A percentile compares a stretch with the other conserved stretches of the same genome.
phyloP scores from a whole-genome alignment of 2,329 filamentous ascomycete species.

The Didymosphaeria variabile region DNA sequence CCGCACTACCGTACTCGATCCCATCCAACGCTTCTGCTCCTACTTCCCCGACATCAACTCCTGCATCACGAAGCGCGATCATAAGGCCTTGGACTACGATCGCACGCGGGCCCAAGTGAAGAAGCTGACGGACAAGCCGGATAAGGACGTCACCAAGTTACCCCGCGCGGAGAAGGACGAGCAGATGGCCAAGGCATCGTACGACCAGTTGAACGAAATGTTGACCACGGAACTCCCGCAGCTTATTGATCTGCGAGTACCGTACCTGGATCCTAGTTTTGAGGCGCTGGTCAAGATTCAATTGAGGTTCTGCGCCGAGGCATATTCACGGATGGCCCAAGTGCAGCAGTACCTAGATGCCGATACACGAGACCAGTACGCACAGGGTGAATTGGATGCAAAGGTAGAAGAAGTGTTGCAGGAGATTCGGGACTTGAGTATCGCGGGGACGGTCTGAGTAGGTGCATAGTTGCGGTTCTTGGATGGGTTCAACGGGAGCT shows the following conservation, averaged over 20 bases:
- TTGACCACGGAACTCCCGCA: slow-evolving; percentile 92
- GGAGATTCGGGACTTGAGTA: slow-evolving; percentile 96
- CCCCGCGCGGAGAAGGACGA: slow-evolving; percentile 96
- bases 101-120: slow-evolving; percentile 95
- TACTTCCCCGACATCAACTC: slow-evolving; percentile 99
- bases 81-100: slow-evolving; percentile 99
- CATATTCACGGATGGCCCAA: slow-evolving; percentile 97
- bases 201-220: slow-evolving; percentile 97
- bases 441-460: slow-evolving; percentile 72
- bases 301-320: slow-evolving; percentile 95
- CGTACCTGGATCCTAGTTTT: slow-evolving; percentile 95
- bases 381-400: slow-evolving; percentile 88
- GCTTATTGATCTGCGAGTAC: slow-evolving; percentile 94
- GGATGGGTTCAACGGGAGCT: not conserved
- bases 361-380: slow-evolving; percentile 95
- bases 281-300: slow-evolving; percentile 99
- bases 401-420: slow-evolving; percentile 95
- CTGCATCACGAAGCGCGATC: slow-evolving; percentile 98
- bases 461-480: not conserved
- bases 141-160: slow-evolving; percentile 97
- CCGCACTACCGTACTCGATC: slow-evolving; percentile 91
- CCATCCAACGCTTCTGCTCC: slow-evolving; percentile 93
- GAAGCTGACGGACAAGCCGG: slow-evolving; percentile 95
- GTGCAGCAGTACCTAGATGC: slow-evolving; percentile 98
- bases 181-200: slow-evolving; percentile 90